Evolutionary conservation across 495 filamentous ascomycete genomes (phyloP).

Genomic region (Penicillium maclennaniae): DNA sequence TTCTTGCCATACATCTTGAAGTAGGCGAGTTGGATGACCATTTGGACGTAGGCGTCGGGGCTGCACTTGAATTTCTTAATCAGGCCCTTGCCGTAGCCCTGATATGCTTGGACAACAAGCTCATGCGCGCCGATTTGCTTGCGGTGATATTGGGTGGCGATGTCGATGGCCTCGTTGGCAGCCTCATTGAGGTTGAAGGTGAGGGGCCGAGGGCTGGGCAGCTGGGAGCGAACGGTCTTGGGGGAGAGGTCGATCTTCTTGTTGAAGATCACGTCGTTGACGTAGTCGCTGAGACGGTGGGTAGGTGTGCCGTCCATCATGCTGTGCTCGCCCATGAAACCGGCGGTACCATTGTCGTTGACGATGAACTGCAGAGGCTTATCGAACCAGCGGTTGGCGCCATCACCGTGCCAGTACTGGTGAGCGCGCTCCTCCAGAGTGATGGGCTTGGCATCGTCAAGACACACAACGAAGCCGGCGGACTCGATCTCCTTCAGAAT

Average conservation of each 20-base stretch:
- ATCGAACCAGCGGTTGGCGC: conserved; percentile 95
- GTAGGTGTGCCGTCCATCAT: conserved; percentile 99
- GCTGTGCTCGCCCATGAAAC: conserved; percentile 97
- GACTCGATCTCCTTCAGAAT: conserved; percentile 82
- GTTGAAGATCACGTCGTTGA: conserved; percentile 83
- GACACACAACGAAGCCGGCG: conserved; percentile 85
- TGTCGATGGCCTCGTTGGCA: conserved; percentile 68
- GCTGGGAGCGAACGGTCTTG: conserved; percentile 68
- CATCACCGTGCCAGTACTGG: conserved; percentile 98
- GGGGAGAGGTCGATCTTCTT: conserved; percentile 85
- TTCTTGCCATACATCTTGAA: conserved; percentile 99
- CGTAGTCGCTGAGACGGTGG: conserved; percentile 90
- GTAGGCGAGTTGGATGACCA: conserved; percentile 98
- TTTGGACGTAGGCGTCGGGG: conserved; percentile 96
- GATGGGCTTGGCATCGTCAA: conserved; percentile 88
- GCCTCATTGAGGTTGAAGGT: conserved; percentile 72
- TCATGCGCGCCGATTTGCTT: conserved; percentile 82
- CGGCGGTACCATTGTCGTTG: conserved; percentile 96
- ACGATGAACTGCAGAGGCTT: conserved; percentile 97
- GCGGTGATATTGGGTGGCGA: conserved; percentile 70
- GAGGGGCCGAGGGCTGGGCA: conserved; percentile 75
- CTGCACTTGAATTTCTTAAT: conserved; percentile 99
- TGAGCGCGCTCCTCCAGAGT: conserved; percentile 94
- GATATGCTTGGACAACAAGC: conserved; percentile 88
- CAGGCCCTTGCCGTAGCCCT: conserved; percentile 95